Percentiles rank a stretch among this genome's conserved stretches.
Evolutionary conservation across 2,329 filamentous ascomycete species (phyloP).

Genomic region (Neurospora crassa): DNA sequence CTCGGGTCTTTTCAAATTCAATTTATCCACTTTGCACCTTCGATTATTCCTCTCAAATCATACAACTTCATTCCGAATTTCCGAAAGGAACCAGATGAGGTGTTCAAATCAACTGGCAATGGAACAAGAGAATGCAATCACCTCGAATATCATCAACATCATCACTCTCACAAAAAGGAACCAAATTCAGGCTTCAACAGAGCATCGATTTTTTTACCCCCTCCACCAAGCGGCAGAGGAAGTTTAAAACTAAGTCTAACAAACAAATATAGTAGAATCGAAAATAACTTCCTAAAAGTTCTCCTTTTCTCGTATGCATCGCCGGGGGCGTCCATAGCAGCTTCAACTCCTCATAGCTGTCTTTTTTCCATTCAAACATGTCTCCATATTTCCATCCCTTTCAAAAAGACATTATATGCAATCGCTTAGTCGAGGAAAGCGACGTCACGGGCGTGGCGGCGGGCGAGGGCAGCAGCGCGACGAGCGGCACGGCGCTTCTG

Average conservation of each 20-base stretch:
- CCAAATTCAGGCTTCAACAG: neutral
- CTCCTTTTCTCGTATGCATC: neutral
- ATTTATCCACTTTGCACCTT: too few species aligned
- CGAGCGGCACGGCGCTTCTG: neutral
- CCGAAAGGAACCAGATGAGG: neutral
- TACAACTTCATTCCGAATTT: neutral
- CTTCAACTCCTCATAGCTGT: neutral
- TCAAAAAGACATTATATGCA: neutral
- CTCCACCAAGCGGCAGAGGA: neutral
- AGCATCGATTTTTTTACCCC: neutral
- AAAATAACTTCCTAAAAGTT: neutral
- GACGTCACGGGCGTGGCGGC: neutral
- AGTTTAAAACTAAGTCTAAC: neutral
- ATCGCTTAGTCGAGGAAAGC: neutral
- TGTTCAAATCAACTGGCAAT: neutral
- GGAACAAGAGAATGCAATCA: neutral
- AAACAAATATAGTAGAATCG: neutral
- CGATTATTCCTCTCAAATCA: too few species aligned
- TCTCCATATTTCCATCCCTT: neutral
- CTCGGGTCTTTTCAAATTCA: too few species aligned
- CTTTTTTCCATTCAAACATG: neutral
- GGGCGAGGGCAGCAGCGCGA: neutral
- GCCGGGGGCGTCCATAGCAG: neutral
- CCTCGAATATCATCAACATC: neutral
- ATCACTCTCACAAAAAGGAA: neutral